These are phyloP conservation scores for Candida tammaniensis DNA, from an alignment of 805 yeast genomes.

Conservation along the genomic window DNA sequence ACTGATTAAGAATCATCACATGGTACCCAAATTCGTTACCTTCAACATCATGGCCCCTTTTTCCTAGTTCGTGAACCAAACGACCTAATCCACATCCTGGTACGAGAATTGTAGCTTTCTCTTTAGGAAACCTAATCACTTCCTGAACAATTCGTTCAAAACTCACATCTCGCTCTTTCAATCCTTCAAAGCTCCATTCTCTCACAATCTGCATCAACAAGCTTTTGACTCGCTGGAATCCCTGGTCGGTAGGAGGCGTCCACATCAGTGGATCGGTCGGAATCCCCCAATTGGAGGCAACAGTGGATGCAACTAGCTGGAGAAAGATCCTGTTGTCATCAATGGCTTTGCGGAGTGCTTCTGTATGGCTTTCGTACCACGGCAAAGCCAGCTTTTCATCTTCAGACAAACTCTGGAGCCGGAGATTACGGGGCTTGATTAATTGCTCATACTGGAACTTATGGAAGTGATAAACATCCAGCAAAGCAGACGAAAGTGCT, in stretches of 20 bases:
- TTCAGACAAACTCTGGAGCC: constrained; percentile 26
- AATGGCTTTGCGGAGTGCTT: constrained; percentile 41
- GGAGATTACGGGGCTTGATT: constrained; percentile 29
- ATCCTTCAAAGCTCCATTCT: constrained; percentile 62
- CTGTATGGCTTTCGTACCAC: constrained; percentile 47
- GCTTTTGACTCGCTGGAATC: constrained; percentile 56
- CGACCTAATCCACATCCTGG: constrained; percentile 70
- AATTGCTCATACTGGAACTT: constrained; percentile 31
- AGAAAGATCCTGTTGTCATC: constrained; percentile 45
- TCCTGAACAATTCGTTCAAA: constrained; percentile 37
- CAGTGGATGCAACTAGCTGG: constrained; percentile 36
- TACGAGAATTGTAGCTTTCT: constrained; percentile 41
- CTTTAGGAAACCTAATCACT: constrained; percentile 35
- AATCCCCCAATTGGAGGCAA: constrained; percentile 53
- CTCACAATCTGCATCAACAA: constrained; percentile 55
- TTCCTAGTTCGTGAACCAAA: constrained; percentile 53
- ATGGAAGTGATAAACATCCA: constrained; percentile 32
- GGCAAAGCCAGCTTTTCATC: constrained; percentile 45
- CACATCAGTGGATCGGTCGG: constrained; percentile 35
- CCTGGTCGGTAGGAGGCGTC: constrained; percentile 39
- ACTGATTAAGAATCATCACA: constrained; percentile 58
- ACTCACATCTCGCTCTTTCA: constrained; percentile 39
- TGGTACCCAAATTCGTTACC: constrained; percentile 68
- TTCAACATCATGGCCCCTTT: constrained; percentile 56
- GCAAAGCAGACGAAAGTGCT: no score